Evolutionary conservation across 495 filamentous ascomycete species (phyloP).

Genomic region (Aspergillus wentii): DNA sequence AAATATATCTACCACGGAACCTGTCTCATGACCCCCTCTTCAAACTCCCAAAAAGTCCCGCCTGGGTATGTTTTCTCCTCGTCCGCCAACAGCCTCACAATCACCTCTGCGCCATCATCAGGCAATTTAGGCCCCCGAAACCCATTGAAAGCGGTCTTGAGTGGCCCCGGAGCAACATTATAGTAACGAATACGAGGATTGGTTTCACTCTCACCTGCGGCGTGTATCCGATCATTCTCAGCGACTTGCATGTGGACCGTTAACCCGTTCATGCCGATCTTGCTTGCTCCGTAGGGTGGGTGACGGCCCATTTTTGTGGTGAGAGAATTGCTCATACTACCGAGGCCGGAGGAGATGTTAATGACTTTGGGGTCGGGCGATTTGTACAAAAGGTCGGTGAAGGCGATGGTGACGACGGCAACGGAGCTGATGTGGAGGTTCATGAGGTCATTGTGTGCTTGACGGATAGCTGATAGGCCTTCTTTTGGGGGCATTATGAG

Average conservation of each 20-base stretch:
- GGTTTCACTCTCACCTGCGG: constrained; percentile 2
- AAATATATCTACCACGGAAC: constrained; percentile 29
- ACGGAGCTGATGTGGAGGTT: constrained; percentile 24
- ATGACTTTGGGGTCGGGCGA: constrained; percentile 15
- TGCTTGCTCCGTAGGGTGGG: constrained; percentile 19
- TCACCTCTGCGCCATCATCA: constrained; percentile 26
- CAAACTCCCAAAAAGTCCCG: constrained; percentile 27
- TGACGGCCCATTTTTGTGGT: constrained; percentile 13
- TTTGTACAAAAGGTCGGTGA: constrained; percentile 21
- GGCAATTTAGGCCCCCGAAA: constrained; percentile 19
- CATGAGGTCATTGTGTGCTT: constrained; percentile 16
- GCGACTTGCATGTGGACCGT: constrained; percentile 25
- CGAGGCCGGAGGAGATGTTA: constrained; percentile 19
- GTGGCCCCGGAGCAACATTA: constrained; percentile 18
- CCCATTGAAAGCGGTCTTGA: constrained; percentile 34
- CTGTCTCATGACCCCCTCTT: constrained; percentile 24
- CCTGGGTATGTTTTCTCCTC: constrained; percentile 16
- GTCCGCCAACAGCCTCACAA: constrained; percentile 21
- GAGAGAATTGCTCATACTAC: constrained; percentile 6
- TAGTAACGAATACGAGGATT: constrained; percentile 21
- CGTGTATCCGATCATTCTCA: constrained; percentile 18
- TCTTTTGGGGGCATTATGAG: constrained; percentile 4
- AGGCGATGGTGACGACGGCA: constrained; percentile 18
- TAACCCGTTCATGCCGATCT: constrained; percentile 29
- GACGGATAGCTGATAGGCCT: constrained; percentile 9